Percentiles rank a stretch among this genome's conserved stretches.
Conservation (phyloP, 352 stramenopile genomes). For the Globisporangium acanthophoron region DNA sequence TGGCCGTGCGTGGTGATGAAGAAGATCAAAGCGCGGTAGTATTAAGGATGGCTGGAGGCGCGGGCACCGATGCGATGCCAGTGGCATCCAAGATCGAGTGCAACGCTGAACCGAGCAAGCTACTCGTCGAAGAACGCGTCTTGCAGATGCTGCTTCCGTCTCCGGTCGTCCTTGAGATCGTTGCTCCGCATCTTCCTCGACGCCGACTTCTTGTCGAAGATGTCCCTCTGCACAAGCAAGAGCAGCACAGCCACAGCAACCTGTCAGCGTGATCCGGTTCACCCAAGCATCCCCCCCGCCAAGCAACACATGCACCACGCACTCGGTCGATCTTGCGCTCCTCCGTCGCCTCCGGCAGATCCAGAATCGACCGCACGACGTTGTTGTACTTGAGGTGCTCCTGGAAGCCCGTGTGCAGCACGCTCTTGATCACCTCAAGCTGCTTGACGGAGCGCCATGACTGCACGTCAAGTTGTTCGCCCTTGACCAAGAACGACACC, state of each 20-base stretch:
- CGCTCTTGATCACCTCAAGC: conserved; percentile 78
- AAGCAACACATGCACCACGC: conserved; percentile 13
- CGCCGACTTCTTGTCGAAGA: conserved; percentile 80
- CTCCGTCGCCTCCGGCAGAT: conserved; percentile 73
- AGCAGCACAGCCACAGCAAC: neutral
- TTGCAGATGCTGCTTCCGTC: conserved; percentile 74
- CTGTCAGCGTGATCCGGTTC: neutral
- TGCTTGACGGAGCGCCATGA: conserved; percentile 81
- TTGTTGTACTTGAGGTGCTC: conserved; percentile 90
- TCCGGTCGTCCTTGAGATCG: conserved; percentile 69
- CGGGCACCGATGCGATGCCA: too few relatives aligned
- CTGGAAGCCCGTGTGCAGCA: conserved; percentile 64
- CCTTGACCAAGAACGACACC: conserved; percentile 71
- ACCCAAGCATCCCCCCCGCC: too few relatives aligned
- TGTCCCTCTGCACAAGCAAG: conserved; percentile 35
- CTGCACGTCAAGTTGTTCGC: conserved; percentile 63
- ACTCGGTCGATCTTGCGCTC: conserved; percentile 67
- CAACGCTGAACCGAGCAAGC: neutral
- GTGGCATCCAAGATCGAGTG: neutral
- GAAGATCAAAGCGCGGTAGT: neutral
- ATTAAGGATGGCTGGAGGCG: neutral
- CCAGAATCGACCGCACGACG: conserved; percentile 62
- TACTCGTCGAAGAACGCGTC: conserved; percentile 68
- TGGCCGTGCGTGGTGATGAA: neutral
- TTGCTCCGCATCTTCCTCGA: conserved; percentile 77